Percentiles rank a stretch among this genome's conserved stretches.
Conservation (phyloP, 78 protist species). For the Isochrysis galbana region DNA sequence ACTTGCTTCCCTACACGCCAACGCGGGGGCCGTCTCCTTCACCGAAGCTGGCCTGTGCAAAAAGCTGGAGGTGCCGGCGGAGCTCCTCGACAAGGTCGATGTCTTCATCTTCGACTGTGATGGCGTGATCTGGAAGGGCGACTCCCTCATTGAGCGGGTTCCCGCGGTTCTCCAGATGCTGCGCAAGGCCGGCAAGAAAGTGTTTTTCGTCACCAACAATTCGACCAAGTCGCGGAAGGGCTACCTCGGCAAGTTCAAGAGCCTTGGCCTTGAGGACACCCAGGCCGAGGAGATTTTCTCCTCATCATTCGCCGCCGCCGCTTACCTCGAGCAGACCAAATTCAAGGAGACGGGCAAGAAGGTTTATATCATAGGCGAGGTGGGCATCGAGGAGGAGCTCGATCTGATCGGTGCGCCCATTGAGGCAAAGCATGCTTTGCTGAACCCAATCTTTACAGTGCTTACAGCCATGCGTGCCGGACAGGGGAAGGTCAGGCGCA, state of each 20-base stretch:
- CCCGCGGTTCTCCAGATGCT: constrained; percentile 30
- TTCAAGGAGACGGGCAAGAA: constrained; percentile 51
- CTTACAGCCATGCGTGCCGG: too few species aligned
- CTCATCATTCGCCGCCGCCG: constrained; percentile 51
- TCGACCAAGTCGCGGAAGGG: constrained; percentile 51
- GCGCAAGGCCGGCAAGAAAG: constrained; percentile 25
- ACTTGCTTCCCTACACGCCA: too few species aligned
- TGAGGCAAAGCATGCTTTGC: too few species aligned
- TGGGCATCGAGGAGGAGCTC: constrained; percentile 50
- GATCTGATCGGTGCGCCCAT: constrained; percentile 37
- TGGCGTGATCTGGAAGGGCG: constrained; percentile 53
- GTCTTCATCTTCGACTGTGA: constrained; percentile 54
- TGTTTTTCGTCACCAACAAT: constrained; percentile 51
- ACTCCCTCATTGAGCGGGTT: constrained; percentile 26
- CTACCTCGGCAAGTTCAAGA: constrained; percentile 38
- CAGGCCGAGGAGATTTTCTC: constrained; percentile 50
- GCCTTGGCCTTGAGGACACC: not conserved
- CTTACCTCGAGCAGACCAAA: constrained; percentile 45
- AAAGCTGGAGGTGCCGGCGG: not conserved
- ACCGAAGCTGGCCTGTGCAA: not conserved
- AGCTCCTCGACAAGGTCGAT: not conserved
- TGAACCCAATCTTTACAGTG: too few species aligned
- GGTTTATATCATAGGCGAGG: constrained; percentile 60
- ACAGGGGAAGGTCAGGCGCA: too few species aligned
- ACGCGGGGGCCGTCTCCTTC: too few species aligned